These are phyloP conservation scores for Paramecium biaurelia DNA, from an alignment of 73 alveolate genomes.

Conservation along the genomic window DNA sequence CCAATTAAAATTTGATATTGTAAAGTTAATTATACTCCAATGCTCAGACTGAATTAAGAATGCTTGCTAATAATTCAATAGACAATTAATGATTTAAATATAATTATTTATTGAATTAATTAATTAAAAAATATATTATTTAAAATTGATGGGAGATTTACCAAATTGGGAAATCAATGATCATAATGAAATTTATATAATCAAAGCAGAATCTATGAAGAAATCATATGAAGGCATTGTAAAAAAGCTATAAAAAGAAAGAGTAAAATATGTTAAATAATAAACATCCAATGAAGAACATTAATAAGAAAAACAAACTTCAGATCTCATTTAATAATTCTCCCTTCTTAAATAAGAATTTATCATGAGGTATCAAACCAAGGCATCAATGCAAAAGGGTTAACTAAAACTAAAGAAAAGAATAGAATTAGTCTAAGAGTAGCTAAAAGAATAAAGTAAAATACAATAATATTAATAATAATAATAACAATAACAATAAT, in stretches of 20 bases:
- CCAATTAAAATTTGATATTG: not conserved
- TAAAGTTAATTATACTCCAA: not conserved
- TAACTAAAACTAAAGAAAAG: not conserved
- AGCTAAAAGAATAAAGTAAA: not conserved
- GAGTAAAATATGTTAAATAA: constrained; percentile 24
- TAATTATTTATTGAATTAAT: not conserved
- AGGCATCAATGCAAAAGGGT: not conserved
- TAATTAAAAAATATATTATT: not conserved
- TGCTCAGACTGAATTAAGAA: not conserved
- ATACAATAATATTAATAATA: not conserved
- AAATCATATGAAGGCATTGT: constrained; percentile 38
- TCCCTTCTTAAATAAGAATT: not conserved
- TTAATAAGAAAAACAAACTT: not conserved
- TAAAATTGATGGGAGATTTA: not conserved
- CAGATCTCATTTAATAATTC: not conserved
- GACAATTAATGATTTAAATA: not conserved
- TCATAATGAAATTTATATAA: constrained; percentile 30
- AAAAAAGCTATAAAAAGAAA: not conserved
- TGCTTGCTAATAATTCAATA: not conserved
- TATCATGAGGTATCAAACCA: not conserved
- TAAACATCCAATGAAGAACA: not conserved
- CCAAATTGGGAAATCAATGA: constrained; percentile 23
- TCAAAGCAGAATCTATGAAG: constrained; percentile 11
- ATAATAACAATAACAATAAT: not conserved
- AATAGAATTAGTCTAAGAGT: not conserved